Conservation (phyloP, 495 filamentous ascomycete genomes). For the Penicillium psychrofluorescens region DNA sequence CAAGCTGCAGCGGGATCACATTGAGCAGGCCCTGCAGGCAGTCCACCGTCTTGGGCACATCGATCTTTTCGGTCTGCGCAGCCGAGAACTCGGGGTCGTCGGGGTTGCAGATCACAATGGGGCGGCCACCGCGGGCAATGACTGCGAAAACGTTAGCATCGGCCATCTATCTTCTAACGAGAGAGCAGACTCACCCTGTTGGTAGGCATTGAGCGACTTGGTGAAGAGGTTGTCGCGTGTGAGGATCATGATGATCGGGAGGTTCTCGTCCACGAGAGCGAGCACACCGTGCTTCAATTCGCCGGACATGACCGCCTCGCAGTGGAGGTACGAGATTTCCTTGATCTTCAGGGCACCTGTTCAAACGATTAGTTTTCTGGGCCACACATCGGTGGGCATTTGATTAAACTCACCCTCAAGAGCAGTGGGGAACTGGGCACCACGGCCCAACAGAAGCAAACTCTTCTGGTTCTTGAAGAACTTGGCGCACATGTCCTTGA, state of each 20-base stretch:
- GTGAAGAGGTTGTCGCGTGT: conserved; percentile 92
- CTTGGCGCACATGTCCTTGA: conserved; percentile 85
- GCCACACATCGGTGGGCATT: conserved; percentile 5
- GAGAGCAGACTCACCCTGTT: conserved; percentile 63
- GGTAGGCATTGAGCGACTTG: conserved; percentile 97
- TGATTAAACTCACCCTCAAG: conserved; percentile 65
- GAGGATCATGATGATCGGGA: conserved; percentile 99
- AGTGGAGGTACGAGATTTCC: conserved; percentile 99
- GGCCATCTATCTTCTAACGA: neutral
- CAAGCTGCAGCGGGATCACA: conserved; percentile 94
- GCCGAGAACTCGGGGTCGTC: conserved; percentile 81
- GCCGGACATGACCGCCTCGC: conserved; percentile 99
- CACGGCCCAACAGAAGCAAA: conserved; percentile 83
- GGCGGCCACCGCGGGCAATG: conserved; percentile 85
- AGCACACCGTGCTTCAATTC: conserved; percentile 98
- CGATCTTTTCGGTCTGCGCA: conserved; percentile 89
- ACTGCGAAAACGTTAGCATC: conserved; percentile 39
- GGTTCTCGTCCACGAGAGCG: conserved; percentile 92
- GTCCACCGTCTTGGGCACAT: conserved; percentile 93
- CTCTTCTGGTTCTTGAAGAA: conserved; percentile 97
- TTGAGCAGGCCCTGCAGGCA: conserved; percentile 93
- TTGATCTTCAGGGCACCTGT: conserved; percentile 91
- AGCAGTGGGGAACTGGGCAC: conserved; percentile 93
- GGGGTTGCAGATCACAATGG: conserved; percentile 96
- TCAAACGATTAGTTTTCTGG: conserved; percentile 6